phyloP scores from a whole-genome alignment of 768 basidiomycete genomes.

The Sarcomyxa edulis region DNA sequence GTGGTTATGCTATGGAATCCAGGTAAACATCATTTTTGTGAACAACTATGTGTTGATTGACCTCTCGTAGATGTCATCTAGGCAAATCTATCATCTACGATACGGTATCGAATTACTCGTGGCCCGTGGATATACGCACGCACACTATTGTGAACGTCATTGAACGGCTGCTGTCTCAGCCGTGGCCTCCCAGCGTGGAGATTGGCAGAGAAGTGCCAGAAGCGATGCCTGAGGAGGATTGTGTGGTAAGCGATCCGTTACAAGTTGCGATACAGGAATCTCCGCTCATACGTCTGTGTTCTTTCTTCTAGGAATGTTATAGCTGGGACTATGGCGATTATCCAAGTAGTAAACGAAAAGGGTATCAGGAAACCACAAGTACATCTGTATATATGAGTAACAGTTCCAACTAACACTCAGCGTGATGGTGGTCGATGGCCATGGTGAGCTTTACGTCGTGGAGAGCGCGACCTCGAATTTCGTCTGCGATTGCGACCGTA shows the following conservation, averaged over 20 bases:
- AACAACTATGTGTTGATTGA: neutral
- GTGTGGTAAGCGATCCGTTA: constrained; percentile 48
- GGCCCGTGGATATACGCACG: constrained; percentile 78
- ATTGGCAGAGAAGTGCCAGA: constrained; percentile 59
- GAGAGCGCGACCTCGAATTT: constrained; percentile 32
- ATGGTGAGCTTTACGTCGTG: constrained; percentile 11
- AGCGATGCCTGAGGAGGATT: constrained; percentile 52
- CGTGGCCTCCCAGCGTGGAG: constrained; percentile 66
- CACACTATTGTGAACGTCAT: constrained; percentile 81
- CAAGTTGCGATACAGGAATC: neutral
- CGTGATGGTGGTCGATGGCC: neutral
- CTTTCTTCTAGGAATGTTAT: constrained; percentile 44
- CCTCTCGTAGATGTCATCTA: constrained; percentile 63
- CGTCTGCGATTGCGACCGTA: constrained; percentile 16
- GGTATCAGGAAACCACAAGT: no score
- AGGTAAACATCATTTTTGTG: constrained; percentile 32
- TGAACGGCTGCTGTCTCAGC: constrained; percentile 61
- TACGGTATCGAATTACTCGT: constrained; percentile 80
- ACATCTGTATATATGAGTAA: no score
- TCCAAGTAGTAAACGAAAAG: no score
- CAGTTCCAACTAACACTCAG: no score
- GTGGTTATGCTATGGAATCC: constrained; percentile 87
- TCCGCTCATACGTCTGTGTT: neutral
- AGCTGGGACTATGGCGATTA: constrained; percentile 56
- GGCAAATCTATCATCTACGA: constrained; percentile 88